phyloP scores from a whole-genome alignment of 2,329 filamentous ascomycete genomes.

The Penicillium decumbens region DNA sequence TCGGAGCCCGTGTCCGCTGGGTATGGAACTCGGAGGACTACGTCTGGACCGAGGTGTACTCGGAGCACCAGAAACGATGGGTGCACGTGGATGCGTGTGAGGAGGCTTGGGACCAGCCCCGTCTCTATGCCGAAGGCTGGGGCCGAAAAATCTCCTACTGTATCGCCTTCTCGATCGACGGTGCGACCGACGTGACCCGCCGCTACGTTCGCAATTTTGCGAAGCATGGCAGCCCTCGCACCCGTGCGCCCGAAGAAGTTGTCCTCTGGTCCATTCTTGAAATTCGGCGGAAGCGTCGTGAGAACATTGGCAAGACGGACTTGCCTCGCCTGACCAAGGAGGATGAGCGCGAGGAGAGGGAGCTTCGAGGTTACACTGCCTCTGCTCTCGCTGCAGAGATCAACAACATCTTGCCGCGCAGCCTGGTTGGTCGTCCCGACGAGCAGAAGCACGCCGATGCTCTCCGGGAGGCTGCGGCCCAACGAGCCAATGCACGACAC shows the following conservation, averaged over 20 bases:
- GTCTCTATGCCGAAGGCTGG: slow-evolving; percentile 92
- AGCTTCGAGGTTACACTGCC: slow-evolving; percentile 44
- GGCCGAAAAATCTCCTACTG: slow-evolving; percentile 95
- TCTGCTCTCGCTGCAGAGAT: slow-evolving; percentile 45
- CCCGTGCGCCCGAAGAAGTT: slow-evolving; percentile 79
- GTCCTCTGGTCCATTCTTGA: slow-evolving; percentile 88
- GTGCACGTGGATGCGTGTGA: slow-evolving; percentile 95
- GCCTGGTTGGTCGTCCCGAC: slow-evolving; percentile 28
- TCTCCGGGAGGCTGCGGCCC: slow-evolving; percentile 31
- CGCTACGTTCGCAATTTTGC: slow-evolving; percentile 55
- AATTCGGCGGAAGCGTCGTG: slow-evolving; percentile 76
- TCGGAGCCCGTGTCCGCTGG: slow-evolving; percentile 89
- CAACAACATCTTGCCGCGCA: slow-evolving; percentile 39
- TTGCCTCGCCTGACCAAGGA: slow-evolving; percentile 50
- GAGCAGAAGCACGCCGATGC: slow-evolving; percentile 42
- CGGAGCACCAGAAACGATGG: slow-evolving; percentile 88
- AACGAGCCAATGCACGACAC: slow-evolving; percentile 31
- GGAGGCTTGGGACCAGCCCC: slow-evolving; percentile 89
- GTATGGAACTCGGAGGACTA: slow-evolving; percentile 98
- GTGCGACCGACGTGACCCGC: slow-evolving; percentile 63
- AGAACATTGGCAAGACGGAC: slow-evolving; percentile 74
- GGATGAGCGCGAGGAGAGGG: slow-evolving; percentile 48
- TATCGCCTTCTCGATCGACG: slow-evolving; percentile 92
- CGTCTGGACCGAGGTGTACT: slow-evolving; percentile 97
- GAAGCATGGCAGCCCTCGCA: slow-evolving; percentile 66